These are phyloP conservation scores for Emericellopsis atlantica DNA, from an alignment of 2,329 filamentous ascomycete genomes.

Conservation along the genomic window DNA sequence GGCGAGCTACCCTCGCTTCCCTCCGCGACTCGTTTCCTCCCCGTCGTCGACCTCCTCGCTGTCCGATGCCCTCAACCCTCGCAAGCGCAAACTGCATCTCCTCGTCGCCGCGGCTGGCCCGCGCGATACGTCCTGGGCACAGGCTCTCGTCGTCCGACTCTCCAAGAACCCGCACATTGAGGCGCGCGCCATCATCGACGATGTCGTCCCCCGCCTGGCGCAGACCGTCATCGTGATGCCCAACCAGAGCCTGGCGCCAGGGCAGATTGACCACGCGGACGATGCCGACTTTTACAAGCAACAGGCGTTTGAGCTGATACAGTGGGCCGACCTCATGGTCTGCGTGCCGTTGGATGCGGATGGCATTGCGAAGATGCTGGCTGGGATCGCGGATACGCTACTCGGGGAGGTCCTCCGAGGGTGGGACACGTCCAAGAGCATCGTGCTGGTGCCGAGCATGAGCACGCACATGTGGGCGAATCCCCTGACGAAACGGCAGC, in stretches of 20 bases:
- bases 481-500: conserved; percentile 75
- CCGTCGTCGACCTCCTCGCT: conserved; percentile 21
- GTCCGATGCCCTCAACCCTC: conserved; percentile 16
- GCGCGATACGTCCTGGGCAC: conserved; percentile 52
- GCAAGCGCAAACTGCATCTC: conserved; percentile 39
- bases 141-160: conserved; percentile 52
- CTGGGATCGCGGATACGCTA: conserved; percentile 69
- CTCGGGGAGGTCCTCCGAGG: conserved; percentile 70
- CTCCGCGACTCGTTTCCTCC: conserved; percentile 16
- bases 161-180: conserved; percentile 52
- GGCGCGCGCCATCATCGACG: conserved; percentile 50
- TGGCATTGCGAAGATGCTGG: conserved; percentile 75
- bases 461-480: conserved; percentile 82
- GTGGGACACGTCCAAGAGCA: conserved; percentile 79
- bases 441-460: conserved; percentile 81
- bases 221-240: conserved; percentile 50
- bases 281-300: conserved; percentile 37
- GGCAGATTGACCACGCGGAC: conserved; percentile 21
- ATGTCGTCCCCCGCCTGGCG: conserved; percentile 48
- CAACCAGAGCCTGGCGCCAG: conserved; percentile 30
- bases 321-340: conserved; percentile 81
- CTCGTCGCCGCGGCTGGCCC: conserved; percentile 55
- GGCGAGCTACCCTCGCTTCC: conserved; percentile 17
- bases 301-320: conserved; percentile 55
- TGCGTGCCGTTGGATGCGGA: conserved; percentile 78